Evolutionary conservation across 2,329 filamentous ascomycete species (phyloP).

Genomic region (Botrytis sinoallii): DNA sequence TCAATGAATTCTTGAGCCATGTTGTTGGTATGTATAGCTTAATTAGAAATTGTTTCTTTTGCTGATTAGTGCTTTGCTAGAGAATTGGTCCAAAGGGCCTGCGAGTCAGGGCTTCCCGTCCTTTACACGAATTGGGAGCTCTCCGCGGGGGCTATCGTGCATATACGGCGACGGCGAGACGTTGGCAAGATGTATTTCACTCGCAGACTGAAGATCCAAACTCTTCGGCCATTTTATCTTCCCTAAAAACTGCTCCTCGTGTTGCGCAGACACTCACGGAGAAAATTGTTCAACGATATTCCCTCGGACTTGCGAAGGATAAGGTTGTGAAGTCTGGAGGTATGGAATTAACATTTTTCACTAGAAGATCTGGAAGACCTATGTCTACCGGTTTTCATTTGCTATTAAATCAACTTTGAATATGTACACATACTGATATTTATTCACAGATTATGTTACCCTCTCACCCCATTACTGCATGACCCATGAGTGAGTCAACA

Average conservation of each 20-base stretch:
- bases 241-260: constrained; percentile 42
- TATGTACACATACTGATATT: neutral
- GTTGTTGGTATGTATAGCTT: constrained; percentile 12
- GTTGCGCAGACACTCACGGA: constrained; percentile 78
- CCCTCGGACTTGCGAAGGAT: constrained; percentile 69
- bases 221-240: constrained; percentile 52
- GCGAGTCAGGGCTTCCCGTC: constrained; percentile 32
- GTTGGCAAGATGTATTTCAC: constrained; percentile 56
- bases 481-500: constrained; percentile 45
- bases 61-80: neutral
- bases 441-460: constrained; percentile 67
- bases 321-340: constrained; percentile 70
- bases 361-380: neutral
- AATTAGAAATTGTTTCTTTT: neutral
- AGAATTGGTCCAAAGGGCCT: constrained; percentile 34
- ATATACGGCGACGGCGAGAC: constrained; percentile 34
- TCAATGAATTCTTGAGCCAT: constrained; percentile 20
- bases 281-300: constrained; percentile 84
- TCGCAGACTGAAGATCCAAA: constrained; percentile 57
- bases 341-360: neutral
- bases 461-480: constrained; percentile 71
- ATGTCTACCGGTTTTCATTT: neutral
- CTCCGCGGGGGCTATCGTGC: constrained; percentile 29
- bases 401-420: neutral
- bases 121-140: constrained; percentile 29